A percentile compares a stretch with the other conserved stretches of the same genome.
These are phyloP conservation scores for Haematococcus lacustris DNA, from an alignment of 139 green algal species.

Conservation along the genomic window DNA sequence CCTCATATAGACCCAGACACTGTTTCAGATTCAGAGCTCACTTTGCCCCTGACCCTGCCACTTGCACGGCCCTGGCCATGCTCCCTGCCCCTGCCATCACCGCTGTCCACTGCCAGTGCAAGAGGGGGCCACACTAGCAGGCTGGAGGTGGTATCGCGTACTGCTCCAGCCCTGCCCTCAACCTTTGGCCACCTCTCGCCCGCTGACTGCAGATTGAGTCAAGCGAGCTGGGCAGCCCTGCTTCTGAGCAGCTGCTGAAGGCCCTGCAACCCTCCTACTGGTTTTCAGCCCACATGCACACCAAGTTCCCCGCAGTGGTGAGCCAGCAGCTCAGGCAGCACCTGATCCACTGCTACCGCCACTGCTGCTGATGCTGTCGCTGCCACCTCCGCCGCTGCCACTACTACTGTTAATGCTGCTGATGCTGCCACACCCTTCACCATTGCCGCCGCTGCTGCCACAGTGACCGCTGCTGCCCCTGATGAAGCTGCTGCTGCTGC, in stretches of 20 bases:
- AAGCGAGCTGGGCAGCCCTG: slow-evolving; percentile 61
- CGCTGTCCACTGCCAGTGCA: too few relatives aligned
- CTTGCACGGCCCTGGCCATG: too few relatives aligned
- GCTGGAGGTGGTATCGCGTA: too few relatives aligned
- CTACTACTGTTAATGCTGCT: slow-evolving; percentile 12
- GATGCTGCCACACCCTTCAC: background rate
- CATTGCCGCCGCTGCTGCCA: background rate
- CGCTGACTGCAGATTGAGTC: slow-evolving; percentile 58
- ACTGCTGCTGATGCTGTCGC: too few relatives aligned
- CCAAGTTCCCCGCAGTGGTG: slow-evolving; percentile 88
- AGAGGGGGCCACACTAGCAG: too few relatives aligned
- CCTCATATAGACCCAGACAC: too few relatives aligned
- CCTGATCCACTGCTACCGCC: too few relatives aligned
- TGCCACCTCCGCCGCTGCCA: background rate
- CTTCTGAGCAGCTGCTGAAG: slow-evolving; percentile 56
- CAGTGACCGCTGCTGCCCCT: background rate
- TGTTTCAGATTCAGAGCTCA: too few relatives aligned
- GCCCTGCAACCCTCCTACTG: slow-evolving; percentile 79
- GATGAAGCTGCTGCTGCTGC: background rate
- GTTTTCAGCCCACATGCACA: slow-evolving; percentile 94
- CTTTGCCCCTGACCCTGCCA: too few relatives aligned
- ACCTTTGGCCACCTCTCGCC: too few relatives aligned
- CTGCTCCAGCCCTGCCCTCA: too few relatives aligned
- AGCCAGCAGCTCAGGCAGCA: slow-evolving; percentile 33
- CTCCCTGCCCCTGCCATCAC: too few relatives aligned